Percentiles rank a stretch among this genome's conserved stretches.
Conservation (phyloP, 2,329 filamentous ascomycete genomes). For the Reticulascus tulasneorum region DNA sequence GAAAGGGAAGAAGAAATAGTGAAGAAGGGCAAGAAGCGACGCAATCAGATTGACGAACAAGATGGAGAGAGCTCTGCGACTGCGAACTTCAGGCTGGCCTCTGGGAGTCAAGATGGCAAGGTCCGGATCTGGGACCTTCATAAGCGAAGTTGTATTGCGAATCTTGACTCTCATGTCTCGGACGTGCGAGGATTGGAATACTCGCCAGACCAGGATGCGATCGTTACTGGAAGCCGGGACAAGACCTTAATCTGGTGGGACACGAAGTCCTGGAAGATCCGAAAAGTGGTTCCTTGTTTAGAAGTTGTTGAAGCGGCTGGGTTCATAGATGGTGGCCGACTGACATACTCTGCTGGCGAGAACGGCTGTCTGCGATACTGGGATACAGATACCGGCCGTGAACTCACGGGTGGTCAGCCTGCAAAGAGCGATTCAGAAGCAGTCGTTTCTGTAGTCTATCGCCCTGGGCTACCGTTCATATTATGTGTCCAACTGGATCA, state of each 20-base stretch:
- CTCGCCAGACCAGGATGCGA: conserved; percentile 65
- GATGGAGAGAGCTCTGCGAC: conserved; percentile 34
- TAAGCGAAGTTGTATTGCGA: conserved; percentile 72
- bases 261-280: conserved; percentile 75
- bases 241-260: conserved; percentile 95
- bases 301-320: conserved; percentile 83
- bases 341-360: conserved; percentile 81
- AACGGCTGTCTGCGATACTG: conserved; percentile 81
- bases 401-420: conserved; percentile 72
- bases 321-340: conserved; percentile 66
- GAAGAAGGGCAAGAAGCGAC: conserved; percentile 36
- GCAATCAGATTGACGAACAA: conserved; percentile 39
- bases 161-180: conserved; percentile 88
- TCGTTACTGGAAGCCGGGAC: conserved; percentile 85
- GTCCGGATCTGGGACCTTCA: conserved; percentile 88
- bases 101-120: conserved; percentile 91
- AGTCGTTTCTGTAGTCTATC: conserved; percentile 69
- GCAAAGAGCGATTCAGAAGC: conserved; percentile 57
- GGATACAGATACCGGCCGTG: conserved; percentile 71
- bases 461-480: conserved; percentile 62
- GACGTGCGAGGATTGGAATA: conserved; percentile 88
- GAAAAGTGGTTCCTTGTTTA: conserved; percentile 75
- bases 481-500: conserved; percentile 86
- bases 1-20: conserved; percentile 35
- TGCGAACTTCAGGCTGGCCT: conserved; percentile 73